Conservation (phyloP, 2,329 filamentous ascomycete species). For the Penicillium sp. region DNA sequence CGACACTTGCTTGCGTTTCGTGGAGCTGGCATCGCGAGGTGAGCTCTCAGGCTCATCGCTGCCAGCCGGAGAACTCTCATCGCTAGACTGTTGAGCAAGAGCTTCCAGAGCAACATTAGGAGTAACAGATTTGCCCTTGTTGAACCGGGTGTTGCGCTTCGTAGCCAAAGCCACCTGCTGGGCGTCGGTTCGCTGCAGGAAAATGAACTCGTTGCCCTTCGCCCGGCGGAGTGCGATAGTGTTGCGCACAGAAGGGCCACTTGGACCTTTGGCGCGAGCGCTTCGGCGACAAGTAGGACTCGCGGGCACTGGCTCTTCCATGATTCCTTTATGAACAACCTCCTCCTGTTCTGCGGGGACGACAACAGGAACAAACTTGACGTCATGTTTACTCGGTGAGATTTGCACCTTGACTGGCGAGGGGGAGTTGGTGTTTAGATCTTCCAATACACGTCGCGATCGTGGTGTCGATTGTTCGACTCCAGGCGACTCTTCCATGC, state of each 20-base stretch:
- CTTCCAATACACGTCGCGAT: conserved; percentile 37
- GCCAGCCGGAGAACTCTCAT: conserved; percentile 4
- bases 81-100: conserved; percentile 21
- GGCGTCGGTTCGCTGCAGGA: conserved; percentile 43
- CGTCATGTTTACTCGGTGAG: conserved; percentile 32
- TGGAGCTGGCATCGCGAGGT: conserved; percentile 1
- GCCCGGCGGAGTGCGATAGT: conserved; percentile 46
- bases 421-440: conserved; percentile 42
- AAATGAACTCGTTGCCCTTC: conserved; percentile 49
- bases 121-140: conserved; percentile 41
- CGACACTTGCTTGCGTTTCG: conserved; percentile 32
- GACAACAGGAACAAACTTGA: not conserved
- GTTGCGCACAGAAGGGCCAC: conserved; percentile 34
- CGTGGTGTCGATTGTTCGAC: conserved; percentile 32
- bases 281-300: conserved; percentile 40
- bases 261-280: conserved; percentile 33
- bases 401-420: conserved; percentile 35
- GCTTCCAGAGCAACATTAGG: conserved; percentile 34
- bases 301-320: conserved; percentile 22
- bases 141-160: conserved; percentile 45
- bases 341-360: conserved; percentile 14
- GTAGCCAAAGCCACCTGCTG: conserved; percentile 46
- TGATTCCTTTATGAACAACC: conserved; percentile 16
- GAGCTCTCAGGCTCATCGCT: conserved; percentile 4
- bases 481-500: conserved; percentile 19